phyloP scores from a whole-genome alignment of 352 stramenopile genomes.

The Blastocystis sp. region DNA sequence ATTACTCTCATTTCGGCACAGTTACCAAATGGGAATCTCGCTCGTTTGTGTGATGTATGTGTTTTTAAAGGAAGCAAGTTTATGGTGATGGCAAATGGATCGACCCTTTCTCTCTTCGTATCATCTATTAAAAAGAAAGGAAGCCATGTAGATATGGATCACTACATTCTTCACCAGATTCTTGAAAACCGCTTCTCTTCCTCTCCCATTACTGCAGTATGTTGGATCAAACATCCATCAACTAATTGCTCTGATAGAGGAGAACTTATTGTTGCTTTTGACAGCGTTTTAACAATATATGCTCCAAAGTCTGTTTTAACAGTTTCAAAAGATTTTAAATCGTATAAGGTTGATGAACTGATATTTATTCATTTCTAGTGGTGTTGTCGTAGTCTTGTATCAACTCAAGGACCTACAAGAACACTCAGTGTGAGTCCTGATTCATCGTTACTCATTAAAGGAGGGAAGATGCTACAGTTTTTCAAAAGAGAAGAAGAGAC shows the following conservation, averaged over 20 bases:
- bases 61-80: conserved; percentile 1
- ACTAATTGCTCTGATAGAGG: not conserved
- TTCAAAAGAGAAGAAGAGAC: not conserved
- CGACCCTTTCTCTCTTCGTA: not conserved
- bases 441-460: conserved; percentile 21
- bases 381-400: conserved; percentile 27
- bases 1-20: not conserved
- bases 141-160: not conserved
- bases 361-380: conserved; percentile 16
- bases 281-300: not conserved
- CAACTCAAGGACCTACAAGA: not conserved
- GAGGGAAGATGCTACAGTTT: not conserved
- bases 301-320: not conserved
- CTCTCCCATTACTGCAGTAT: not conserved
- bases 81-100: not conserved
- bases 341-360: not conserved
- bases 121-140: not conserved
- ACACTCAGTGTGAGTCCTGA: not conserved
- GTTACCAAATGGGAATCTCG: not conserved
- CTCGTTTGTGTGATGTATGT: conserved; percentile 27
- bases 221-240: conserved; percentile 12
- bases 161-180: conserved; percentile 24
- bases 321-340: not conserved
- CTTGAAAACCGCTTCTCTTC: not conserved
- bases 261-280: not conserved